Evolutionary conservation across 2,329 filamentous ascomycete genomes (phyloP).

Genomic region (Penicillium sp.): DNA sequence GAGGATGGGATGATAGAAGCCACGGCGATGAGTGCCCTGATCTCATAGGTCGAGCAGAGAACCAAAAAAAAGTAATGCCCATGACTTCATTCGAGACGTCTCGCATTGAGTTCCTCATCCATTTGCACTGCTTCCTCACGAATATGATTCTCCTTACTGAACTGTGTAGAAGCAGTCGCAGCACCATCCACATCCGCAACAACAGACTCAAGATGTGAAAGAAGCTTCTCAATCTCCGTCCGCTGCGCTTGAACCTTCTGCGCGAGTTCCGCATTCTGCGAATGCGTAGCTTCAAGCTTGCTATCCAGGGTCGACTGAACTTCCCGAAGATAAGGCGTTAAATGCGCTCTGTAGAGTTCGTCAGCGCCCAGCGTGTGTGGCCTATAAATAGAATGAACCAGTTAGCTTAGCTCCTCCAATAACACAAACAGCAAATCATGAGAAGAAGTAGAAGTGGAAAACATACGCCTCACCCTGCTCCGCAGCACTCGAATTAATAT

Average conservation of each 20-base stretch:
- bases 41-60: conserved; percentile 29
- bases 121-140: conserved; percentile 49
- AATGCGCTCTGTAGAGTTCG: conserved; percentile 62
- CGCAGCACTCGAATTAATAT: conserved; percentile 34
- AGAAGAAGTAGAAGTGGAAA: not conserved
- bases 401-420: conserved; percentile 5
- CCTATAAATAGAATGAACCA: conserved; percentile 48
- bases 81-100: conserved; percentile 25
- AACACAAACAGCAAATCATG: not conserved
- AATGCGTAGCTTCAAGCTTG: conserved; percentile 55
- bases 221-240: conserved; percentile 60
- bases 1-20: conserved; percentile 55
- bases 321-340: conserved; percentile 60
- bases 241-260: conserved; percentile 58
- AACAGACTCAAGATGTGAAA: conserved; percentile 59
- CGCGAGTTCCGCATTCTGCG: conserved; percentile 58
- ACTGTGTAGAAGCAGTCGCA: conserved; percentile 46
- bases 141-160: conserved; percentile 41
- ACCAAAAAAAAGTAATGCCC: conserved; percentile 1
- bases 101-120: conserved; percentile 46
- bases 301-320: conserved; percentile 54
- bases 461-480: conserved; percentile 53
- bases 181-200: conserved; percentile 62
- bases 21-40: conserved; percentile 37
- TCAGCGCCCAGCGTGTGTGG: conserved; percentile 63